phyloP scores from a whole-genome alignment of 192 early-diverging fungal species.

The Physocladia obscura region DNA sequence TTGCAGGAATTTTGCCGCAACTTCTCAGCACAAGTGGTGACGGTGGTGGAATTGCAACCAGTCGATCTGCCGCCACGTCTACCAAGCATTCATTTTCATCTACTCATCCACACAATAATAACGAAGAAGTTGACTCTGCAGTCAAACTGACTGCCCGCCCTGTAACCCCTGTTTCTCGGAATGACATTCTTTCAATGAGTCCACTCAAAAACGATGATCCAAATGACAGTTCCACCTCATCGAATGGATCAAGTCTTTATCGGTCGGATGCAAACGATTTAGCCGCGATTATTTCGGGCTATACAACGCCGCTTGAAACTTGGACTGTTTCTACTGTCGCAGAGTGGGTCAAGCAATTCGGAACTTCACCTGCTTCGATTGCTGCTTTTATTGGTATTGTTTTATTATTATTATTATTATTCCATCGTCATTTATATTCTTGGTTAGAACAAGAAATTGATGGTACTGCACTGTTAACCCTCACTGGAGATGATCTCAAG shows the following conservation, averaged over 20 bases:
- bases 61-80: neutral
- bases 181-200: neutral
- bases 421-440: neutral
- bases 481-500: neutral
- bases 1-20: neutral
- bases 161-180: neutral
- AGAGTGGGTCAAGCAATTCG: conserved; percentile 9
- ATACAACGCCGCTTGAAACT: neutral
- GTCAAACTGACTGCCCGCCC: neutral
- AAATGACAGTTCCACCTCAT: neutral
- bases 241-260: too few relatives aligned
- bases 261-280: neutral
- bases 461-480: neutral
- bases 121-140: too few relatives aligned
- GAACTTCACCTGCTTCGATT: neutral
- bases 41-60: neutral
- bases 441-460: conserved; percentile 13
- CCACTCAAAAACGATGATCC: neutral
- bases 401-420: neutral
- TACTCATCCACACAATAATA: too few relatives aligned
- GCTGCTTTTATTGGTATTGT: conserved; percentile 4
- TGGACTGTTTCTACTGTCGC: conserved; percentile 12
- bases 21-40: neutral
- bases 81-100: neutral
- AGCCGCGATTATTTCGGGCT: neutral